Percentiles rank a stretch among this genome's conserved stretches.
These are phyloP conservation scores for Tilletia indica DNA, from an alignment of 1,284 basidiomycete genomes.

Conservation along the genomic window DNA sequence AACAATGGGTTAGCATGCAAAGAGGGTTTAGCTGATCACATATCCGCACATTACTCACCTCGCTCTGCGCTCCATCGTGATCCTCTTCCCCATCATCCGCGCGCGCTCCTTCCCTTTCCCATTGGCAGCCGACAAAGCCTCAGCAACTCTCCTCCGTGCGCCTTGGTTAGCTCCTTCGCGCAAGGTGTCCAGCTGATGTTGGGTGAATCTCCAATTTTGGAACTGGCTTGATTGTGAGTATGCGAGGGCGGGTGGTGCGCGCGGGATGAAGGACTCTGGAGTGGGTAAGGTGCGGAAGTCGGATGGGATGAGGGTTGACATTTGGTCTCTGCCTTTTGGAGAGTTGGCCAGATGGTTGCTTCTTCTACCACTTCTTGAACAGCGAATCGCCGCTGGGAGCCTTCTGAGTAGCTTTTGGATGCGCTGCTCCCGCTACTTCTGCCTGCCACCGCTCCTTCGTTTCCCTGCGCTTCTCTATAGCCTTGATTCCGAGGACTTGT, in stretches of 20 bases:
- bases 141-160: constrained; percentile 22
- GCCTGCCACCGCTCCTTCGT: no score
- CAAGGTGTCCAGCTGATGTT: constrained; percentile 21
- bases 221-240: constrained; percentile 48
- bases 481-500: no score
- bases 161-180: constrained; percentile 26
- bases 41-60: no score
- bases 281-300: constrained; percentile 7
- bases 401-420: no score
- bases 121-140: constrained; percentile 27
- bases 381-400: no score
- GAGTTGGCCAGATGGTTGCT: no score
- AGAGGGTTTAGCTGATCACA: no score
- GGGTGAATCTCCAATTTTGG: constrained; percentile 46
- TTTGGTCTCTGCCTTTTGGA: no score
- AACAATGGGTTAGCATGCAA: not conserved
- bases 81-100: not conserved
- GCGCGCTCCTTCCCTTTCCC: not conserved
- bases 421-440: no score
- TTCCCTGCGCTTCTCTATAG: no score
- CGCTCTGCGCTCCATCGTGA: no score
- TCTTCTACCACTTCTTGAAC: no score
- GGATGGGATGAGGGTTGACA: not conserved
- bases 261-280: not conserved
- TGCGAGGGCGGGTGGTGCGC: constrained; percentile 22